Evolutionary conservation across 140 eudicot species (phyloP).

Genomic region (Stevia rebaudiana): DNA sequence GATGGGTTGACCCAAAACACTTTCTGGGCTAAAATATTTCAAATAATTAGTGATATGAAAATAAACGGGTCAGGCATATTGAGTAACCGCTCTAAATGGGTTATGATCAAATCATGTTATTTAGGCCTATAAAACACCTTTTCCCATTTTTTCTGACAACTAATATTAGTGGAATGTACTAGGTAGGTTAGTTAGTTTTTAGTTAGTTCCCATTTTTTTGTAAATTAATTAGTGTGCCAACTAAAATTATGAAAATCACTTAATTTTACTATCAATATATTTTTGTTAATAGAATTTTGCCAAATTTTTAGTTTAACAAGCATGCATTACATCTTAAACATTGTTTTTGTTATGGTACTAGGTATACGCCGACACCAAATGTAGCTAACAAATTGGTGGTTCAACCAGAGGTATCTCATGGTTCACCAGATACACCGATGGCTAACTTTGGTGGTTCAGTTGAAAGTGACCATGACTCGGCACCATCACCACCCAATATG

Average conservation of each 20-base stretch:
- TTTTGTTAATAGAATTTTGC: too few species aligned
- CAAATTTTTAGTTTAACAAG: not conserved
- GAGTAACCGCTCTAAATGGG: not conserved
- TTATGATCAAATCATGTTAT: not conserved
- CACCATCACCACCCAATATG: conserved; percentile 59
- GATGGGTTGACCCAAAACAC: not conserved
- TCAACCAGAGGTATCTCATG: conserved; percentile 34
- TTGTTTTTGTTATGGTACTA: conserved; percentile 15
- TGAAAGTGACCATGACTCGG: conserved; percentile 90
- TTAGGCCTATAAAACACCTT: not conserved
- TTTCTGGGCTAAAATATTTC: not conserved
- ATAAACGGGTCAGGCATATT: not conserved
- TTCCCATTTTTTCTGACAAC: not conserved
- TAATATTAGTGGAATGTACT: too few species aligned
- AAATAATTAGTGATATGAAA: not conserved
- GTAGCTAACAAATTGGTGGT: conserved; percentile 22
- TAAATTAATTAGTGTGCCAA: not conserved
- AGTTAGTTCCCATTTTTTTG: too few species aligned
- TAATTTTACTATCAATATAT: not conserved
- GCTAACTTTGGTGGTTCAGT: conserved; percentile 42
- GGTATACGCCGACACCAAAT: conserved; percentile 48
- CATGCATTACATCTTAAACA: not conserved
- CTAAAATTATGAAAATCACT: not conserved
- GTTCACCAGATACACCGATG: conserved; percentile 30
- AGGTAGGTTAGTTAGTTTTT: too few species aligned